A percentile compares a stretch with the other conserved stretches of the same genome.
Conservation (phyloP, 2,329 filamentous ascomycete species). For the Apiospora hydei region DNA sequence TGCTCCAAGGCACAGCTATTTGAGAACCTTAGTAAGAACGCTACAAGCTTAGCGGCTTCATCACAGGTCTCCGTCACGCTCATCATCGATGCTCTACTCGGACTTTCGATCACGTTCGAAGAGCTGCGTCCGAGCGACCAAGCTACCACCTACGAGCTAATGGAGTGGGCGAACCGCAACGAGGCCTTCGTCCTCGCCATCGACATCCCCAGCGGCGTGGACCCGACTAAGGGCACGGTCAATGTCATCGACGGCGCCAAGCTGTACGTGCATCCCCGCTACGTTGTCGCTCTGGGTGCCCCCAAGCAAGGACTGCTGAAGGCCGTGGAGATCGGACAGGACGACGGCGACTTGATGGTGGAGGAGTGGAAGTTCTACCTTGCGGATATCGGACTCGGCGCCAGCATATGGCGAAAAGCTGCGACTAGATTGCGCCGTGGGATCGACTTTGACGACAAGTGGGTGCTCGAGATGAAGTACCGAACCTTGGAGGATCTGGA, state of each 20-base stretch:
- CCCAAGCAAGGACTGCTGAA: slow-evolving; percentile 86
- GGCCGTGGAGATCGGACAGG: slow-evolving; percentile 70
- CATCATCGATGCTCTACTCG: slow-evolving; percentile 82
- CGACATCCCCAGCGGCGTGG: slow-evolving; percentile 90
- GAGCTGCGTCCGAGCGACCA: slow-evolving; percentile 85
- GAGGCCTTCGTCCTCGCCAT: slow-evolving; percentile 84
- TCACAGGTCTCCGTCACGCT: slow-evolving; percentile 39
- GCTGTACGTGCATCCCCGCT: slow-evolving; percentile 81
- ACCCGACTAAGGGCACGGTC: slow-evolving; percentile 75
- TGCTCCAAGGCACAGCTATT: slow-evolving; percentile 67
- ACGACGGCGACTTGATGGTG: slow-evolving; percentile 54
- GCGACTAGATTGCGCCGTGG: slow-evolving; percentile 82
- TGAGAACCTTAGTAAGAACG: slow-evolving; percentile 61
- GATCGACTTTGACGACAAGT: slow-evolving; percentile 86
- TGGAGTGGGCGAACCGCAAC: slow-evolving; percentile 91
- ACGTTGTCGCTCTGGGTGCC: slow-evolving; percentile 84
- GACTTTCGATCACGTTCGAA: slow-evolving; percentile 87
- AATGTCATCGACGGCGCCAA: slow-evolving; percentile 75
- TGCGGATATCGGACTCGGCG: slow-evolving; percentile 85
- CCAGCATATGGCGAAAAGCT: slow-evolving; percentile 84
- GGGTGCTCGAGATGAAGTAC: slow-evolving; percentile 77
- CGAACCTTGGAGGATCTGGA: slow-evolving; percentile 32
- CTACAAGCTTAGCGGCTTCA: slow-evolving; percentile 40
- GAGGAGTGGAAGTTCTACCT: slow-evolving; percentile 82
- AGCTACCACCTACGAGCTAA: slow-evolving; percentile 84